Conservation (phyloP, 768 basidiomycete genomes). For the Sporobolomyces pararoseus region DNA sequence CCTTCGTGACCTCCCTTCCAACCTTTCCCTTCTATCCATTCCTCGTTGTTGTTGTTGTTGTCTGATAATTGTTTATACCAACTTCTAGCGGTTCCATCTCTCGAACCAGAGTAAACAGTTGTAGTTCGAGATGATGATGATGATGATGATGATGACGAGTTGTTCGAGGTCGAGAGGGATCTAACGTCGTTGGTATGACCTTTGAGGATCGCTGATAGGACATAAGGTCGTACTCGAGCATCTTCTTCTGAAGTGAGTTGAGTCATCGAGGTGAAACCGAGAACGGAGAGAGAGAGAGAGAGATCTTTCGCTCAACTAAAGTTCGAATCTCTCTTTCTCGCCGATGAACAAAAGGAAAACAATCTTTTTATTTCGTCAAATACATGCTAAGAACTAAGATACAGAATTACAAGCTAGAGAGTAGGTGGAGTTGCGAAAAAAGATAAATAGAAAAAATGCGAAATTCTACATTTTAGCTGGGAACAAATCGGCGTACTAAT, state of each 20-base stretch:
- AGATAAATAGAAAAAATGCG: background rate
- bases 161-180: too few relatives aligned
- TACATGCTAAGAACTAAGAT: too few relatives aligned
- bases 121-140: background rate
- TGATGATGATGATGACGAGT: background rate
- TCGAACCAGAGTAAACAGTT: constrained; percentile 22
- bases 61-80: constrained; percentile 17
- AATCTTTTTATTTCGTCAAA: too few relatives aligned
- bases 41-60: too few relatives aligned
- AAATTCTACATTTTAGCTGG: constrained; percentile 15
- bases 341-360: too few relatives aligned
- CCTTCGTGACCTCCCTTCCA: constrained; percentile 8
- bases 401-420: too few relatives aligned
- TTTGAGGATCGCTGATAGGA: constrained; percentile 2
- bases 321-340: too few relatives aligned
- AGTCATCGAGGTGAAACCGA: background rate
- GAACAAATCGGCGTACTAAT: constrained; percentile 34
- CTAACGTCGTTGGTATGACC: constrained; percentile 37
- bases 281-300: background rate
- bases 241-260: background rate
- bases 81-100: constrained; percentile 23
- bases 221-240: background rate
- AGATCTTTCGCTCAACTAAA: too few relatives aligned
- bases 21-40: background rate
- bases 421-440: background rate